phyloP scores from a whole-genome alignment of 2,329 filamentous ascomycete species.

The Pyrenophora teres region DNA sequence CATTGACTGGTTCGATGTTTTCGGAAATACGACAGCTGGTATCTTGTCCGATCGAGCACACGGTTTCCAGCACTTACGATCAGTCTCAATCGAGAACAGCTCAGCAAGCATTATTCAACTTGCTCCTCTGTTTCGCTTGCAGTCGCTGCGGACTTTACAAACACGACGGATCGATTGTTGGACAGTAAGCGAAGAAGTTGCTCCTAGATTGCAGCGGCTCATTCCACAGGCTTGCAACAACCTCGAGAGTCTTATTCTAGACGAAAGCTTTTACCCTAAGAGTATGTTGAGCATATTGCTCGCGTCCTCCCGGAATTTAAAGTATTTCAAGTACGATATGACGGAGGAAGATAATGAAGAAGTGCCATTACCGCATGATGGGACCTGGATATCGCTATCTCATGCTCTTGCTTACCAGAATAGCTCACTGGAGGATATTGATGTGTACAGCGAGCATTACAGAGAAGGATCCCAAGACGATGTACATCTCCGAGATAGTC shows the following conservation, averaged over 20 bases:
- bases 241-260: conserved; percentile 22
- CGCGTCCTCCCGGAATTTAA: conserved; percentile 20
- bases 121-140: conserved; percentile 28
- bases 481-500: conserved; percentile 7
- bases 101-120: conserved; percentile 18
- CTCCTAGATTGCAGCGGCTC: conserved; percentile 15
- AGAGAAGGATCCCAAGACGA: not conserved
- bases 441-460: conserved; percentile 7
- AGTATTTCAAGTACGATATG: conserved; percentile 19
- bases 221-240: conserved; percentile 23
- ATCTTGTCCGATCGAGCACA: conserved; percentile 17
- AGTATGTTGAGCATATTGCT: conserved; percentile 22
- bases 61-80: conserved; percentile 22
- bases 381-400: conserved; percentile 2
- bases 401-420: conserved; percentile 17
- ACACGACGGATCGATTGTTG: conserved; percentile 17
- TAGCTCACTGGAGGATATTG: conserved; percentile 16
- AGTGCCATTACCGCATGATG: conserved; percentile 2
- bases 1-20: conserved; percentile 28
- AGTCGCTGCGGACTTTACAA: conserved; percentile 24
- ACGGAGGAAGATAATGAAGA: conserved; percentile 4
- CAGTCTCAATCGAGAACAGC: conserved; percentile 20
- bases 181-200: not conserved
- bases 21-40: conserved; percentile 20
- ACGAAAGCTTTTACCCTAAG: conserved; percentile 15